phyloP scores from a whole-genome alignment of 352 stramenopile species.

The Phytophthora sansomeana region DNA sequence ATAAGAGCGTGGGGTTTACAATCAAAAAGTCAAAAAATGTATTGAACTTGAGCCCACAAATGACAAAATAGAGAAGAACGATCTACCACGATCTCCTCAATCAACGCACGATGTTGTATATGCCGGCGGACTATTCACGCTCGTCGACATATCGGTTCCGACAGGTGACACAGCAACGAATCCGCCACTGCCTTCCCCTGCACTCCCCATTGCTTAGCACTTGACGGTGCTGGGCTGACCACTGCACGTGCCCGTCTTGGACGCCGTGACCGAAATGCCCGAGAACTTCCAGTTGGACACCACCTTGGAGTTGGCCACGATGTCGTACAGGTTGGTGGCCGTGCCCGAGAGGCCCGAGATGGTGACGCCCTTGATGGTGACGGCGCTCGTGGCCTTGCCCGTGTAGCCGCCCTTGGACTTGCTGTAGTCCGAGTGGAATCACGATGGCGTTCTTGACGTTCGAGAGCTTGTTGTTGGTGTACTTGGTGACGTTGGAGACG shows the following conservation, averaged over 20 bases:
- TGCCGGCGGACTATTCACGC: background rate
- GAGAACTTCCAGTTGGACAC: constrained; percentile 34
- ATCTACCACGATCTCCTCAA: background rate
- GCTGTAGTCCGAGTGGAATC: constrained; percentile 27
- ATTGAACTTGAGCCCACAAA: background rate
- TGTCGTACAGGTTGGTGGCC: constrained; percentile 30
- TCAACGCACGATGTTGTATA: background rate
- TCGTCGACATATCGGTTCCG: background rate
- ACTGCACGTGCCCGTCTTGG: constrained; percentile 26
- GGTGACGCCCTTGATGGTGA: constrained; percentile 11
- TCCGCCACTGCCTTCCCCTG: background rate
- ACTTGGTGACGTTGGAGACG: constrained; percentile 31
- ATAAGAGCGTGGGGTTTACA: background rate
- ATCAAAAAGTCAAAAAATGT: background rate
- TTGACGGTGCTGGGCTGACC: constrained; percentile 30
- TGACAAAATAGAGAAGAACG: background rate
- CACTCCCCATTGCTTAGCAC: constrained; percentile 18
- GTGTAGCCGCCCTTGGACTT: constrained; percentile 30
- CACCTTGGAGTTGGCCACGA: constrained; percentile 25
- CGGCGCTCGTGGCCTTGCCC: constrained; percentile 7
- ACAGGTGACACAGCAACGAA: constrained; percentile 5
- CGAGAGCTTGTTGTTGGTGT: constrained; percentile 30
- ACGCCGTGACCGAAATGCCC: constrained; percentile 22
- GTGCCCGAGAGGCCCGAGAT: constrained; percentile 16
- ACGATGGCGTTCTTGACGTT: constrained; percentile 25